Conservation (phyloP, 495 filamentous ascomycete species). For the Pseudoneurospora amorphoporcata region DNA sequence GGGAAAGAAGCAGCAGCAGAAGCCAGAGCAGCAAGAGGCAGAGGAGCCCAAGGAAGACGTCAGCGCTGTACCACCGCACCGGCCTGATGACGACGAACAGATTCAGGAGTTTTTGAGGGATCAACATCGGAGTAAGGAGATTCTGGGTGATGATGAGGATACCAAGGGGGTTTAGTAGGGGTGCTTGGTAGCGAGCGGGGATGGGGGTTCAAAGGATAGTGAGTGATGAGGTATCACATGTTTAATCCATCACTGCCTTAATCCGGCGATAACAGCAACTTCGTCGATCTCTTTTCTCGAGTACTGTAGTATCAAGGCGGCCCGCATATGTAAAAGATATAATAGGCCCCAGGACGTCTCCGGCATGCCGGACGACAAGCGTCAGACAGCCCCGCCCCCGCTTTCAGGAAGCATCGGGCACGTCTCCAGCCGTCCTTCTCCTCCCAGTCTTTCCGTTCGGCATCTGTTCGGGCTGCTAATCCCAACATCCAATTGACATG, state of each 20-base stretch:
- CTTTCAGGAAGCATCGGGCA: not conserved
- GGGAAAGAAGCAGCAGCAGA: not conserved
- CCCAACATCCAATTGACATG: not conserved
- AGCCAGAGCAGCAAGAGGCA: not conserved
- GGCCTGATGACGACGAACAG: conserved; percentile 21
- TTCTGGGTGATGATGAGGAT: not conserved
- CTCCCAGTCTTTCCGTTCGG: not conserved
- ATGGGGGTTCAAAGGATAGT: not conserved
- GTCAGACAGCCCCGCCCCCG: not conserved
- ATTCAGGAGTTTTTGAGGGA: conserved; percentile 29
- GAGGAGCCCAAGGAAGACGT: not conserved
- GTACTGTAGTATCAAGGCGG: not conserved
- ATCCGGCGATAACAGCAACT: not conserved
- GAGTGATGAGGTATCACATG: not conserved
- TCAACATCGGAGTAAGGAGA: conserved; percentile 21
- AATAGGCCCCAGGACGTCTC: not conserved
- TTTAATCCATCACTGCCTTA: not conserved
- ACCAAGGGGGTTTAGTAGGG: not conserved
- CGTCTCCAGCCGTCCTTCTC: not conserved
- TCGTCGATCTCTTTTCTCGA: not conserved
- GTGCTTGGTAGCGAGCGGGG: not conserved
- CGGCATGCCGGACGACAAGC: not conserved
- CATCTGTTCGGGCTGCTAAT: not conserved
- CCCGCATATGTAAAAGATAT: not conserved
- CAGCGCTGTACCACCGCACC: conserved; percentile 16